phyloP scores from a whole-genome alignment of 1,139 yeast species.

The Yamadazyma atlantica region DNA sequence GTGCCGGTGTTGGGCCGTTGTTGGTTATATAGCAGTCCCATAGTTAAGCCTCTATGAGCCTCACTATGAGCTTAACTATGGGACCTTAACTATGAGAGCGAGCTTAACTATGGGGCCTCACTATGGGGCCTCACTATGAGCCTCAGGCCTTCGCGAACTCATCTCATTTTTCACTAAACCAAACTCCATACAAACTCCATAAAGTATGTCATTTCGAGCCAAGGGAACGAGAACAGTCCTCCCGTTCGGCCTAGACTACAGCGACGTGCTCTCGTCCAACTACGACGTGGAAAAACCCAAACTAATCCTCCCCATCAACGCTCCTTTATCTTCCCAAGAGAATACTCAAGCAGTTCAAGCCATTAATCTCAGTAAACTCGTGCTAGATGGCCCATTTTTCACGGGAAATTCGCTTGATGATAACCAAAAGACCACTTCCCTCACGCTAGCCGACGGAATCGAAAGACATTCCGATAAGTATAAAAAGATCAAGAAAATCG shows the following conservation, averaged over 20 bases:
- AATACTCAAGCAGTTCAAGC: slow-evolving; percentile 63
- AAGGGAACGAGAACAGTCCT: slow-evolving; percentile 35
- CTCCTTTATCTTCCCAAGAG: slow-evolving; percentile 57
- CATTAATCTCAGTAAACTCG: slow-evolving; percentile 53
- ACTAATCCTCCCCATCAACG: slow-evolving; percentile 64
- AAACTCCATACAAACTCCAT: too few relatives aligned
- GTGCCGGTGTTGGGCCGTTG: too few relatives aligned
- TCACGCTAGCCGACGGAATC: slow-evolving; percentile 49
- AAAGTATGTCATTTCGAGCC: slow-evolving; percentile 30
- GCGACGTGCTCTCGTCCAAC: slow-evolving; percentile 46
- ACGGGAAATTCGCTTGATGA: slow-evolving; percentile 53
- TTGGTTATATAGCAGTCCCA: too few relatives aligned
- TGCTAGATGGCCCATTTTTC: slow-evolving; percentile 76
- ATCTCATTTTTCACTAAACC: background rate
- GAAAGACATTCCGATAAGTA: slow-evolving; percentile 75
- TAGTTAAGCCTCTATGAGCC: too few relatives aligned
- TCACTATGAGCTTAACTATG: too few relatives aligned
- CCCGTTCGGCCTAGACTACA: slow-evolving; percentile 71
- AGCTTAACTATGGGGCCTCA: too few relatives aligned
- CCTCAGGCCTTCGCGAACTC: too few relatives aligned
- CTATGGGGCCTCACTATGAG: too few relatives aligned
- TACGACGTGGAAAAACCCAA: slow-evolving; percentile 37
- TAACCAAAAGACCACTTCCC: slow-evolving; percentile 21
- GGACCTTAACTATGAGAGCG: too few relatives aligned
- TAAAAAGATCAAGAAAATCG: slow-evolving; percentile 70